A percentile compares a stretch with the other conserved stretches of the same genome.
Evolutionary conservation across 495 filamentous ascomycete genomes (phyloP).

Genomic region (Daldinia concentrica): DNA sequence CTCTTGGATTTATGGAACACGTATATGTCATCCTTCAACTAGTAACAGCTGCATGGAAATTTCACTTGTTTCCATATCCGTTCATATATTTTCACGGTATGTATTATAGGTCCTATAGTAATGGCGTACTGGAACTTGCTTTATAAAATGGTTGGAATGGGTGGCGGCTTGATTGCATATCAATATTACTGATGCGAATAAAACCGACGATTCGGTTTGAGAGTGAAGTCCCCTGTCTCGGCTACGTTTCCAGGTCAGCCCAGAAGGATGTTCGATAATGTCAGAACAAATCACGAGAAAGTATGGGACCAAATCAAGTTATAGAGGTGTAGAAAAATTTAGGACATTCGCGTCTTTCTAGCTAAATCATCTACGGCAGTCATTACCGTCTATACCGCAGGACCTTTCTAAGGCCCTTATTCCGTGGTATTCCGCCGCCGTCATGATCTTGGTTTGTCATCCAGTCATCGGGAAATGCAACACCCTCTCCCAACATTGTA

Average conservation of each 20-base stretch:
- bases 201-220: background rate
- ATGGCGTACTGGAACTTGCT: too few relatives aligned
- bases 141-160: too few relatives aligned
- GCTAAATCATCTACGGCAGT: constrained; percentile 30
- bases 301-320: background rate
- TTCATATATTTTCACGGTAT: too few relatives aligned
- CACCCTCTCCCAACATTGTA: constrained; percentile 17
- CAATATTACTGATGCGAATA: background rate
- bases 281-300: background rate
- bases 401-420: constrained; percentile 2
- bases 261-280: background rate
- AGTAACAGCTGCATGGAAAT: too few relatives aligned
- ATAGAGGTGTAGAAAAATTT: constrained; percentile 4
- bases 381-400: constrained; percentile 27
- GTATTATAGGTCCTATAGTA: too few relatives aligned
- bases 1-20: too few relatives aligned
- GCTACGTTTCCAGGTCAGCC: background rate
- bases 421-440: background rate
- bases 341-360: constrained; percentile 25
- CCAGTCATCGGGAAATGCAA: constrained; percentile 31
- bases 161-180: background rate
- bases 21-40: too few relatives aligned
- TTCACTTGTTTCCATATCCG: too few relatives aligned
- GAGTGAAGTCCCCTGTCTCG: background rate
- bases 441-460: constrained; percentile 31